These are phyloP conservation scores for Cyclotella choctawhatcheeana DNA, from an alignment of 108 stramenopile genomes.

Conservation along the genomic window DNA sequence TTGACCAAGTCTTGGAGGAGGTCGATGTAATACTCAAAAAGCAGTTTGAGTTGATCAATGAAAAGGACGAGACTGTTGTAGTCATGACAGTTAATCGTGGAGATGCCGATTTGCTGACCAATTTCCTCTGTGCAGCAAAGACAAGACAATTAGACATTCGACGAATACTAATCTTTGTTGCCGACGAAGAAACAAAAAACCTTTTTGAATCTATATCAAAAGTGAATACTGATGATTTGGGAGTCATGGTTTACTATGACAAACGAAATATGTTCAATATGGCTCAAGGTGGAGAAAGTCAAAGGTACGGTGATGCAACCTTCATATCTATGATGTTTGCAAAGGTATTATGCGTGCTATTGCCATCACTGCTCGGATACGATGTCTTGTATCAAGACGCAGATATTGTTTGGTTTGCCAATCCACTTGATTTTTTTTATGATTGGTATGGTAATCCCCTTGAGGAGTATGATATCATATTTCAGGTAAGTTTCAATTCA, in stretches of 20 bases:
- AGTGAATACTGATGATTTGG: constrained; percentile 15
- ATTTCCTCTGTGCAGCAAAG: constrained; percentile 77
- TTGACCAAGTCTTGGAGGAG: constrained; percentile 38
- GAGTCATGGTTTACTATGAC: constrained; percentile 39
- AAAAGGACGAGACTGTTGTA: constrained; percentile 59
- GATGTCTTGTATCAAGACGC: constrained; percentile 86
- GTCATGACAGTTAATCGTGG: constrained; percentile 85
- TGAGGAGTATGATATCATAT: constrained; percentile 55
- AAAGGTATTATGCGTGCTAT: constrained; percentile 74
- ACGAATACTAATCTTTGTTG: constrained; percentile 50
- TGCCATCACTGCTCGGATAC: constrained; percentile 66
- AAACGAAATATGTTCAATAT: constrained; percentile 28
- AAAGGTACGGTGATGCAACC: constrained; percentile 52
- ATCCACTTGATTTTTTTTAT: constrained; percentile 65
- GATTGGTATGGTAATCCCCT: constrained; percentile 12
- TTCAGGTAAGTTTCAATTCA: constrained; percentile 39
- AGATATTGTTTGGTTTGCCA: constrained; percentile 72
- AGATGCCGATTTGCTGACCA: constrained; percentile 74
- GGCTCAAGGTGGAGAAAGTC: constrained; percentile 33
- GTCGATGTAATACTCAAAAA: constrained; percentile 2
- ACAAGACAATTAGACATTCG: constrained; percentile 50
- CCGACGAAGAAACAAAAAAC: constrained; percentile 29
- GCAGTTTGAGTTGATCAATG: constrained; percentile 3
- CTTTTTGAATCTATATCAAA: constrained; percentile 1
- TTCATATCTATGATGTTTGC: constrained; percentile 85